phyloP scores from a whole-genome alignment of 192 early-diverging fungal genomes.

The Coemansia sp. region DNA sequence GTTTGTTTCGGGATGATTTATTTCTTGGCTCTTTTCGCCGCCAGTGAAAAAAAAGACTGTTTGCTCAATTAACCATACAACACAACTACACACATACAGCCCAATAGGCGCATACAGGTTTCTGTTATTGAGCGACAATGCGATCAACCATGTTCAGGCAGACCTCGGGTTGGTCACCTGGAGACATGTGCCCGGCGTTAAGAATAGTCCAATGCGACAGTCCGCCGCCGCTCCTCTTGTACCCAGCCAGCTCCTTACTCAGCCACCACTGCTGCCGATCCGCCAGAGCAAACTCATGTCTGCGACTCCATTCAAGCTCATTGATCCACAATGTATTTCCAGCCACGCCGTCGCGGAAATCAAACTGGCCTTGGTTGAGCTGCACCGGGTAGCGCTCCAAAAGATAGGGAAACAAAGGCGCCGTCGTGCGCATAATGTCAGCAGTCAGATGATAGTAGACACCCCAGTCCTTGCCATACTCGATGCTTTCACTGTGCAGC shows the following conservation, averaged over 20 bases:
- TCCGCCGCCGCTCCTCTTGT: conserved; percentile 57
- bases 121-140: conserved; percentile 20
- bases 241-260: conserved; percentile 61
- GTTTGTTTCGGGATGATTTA: neutral
- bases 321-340: conserved; percentile 74
- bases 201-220: conserved; percentile 64
- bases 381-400: conserved; percentile 63
- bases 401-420: conserved; percentile 60
- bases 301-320: conserved; percentile 54
- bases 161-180: conserved; percentile 64
- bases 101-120: too few relatives aligned
- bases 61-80: neutral
- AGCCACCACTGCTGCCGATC: conserved; percentile 56
- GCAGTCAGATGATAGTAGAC: conserved; percentile 56
- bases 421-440: conserved; percentile 71
- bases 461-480: conserved; percentile 57
- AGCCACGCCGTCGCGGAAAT: conserved; percentile 78
- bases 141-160: conserved; percentile 45
- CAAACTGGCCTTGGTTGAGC: conserved; percentile 81
- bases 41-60: neutral
- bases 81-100: neutral
- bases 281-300: conserved; percentile 55
- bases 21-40: neutral
- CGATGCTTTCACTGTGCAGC: conserved; percentile 61
- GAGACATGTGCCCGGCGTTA: conserved; percentile 76